Conservation (phyloP, 2,329 filamentous ascomycete genomes). For the Alternaria ventricosa region DNA sequence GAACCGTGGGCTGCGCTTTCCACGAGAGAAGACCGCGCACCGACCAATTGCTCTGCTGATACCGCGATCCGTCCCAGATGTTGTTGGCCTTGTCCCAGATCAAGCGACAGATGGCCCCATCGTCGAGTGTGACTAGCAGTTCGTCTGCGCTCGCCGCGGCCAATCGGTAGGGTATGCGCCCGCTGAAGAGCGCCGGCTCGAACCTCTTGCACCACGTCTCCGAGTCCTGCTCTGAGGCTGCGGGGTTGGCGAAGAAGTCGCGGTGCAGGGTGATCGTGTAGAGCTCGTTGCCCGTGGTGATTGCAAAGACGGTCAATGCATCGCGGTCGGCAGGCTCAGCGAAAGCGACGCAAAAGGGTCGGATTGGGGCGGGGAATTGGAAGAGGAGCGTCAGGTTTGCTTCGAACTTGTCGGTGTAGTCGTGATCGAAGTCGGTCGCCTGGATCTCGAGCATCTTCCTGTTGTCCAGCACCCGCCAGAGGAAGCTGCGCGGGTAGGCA, state of each 20-base stretch:
- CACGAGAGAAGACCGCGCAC: slow-evolving; percentile 67
- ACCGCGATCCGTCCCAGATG: slow-evolving; percentile 73
- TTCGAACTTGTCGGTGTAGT: slow-evolving; percentile 67
- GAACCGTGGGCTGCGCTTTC: slow-evolving; percentile 68
- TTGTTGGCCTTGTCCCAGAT: slow-evolving; percentile 38
- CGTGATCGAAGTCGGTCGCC: slow-evolving; percentile 77
- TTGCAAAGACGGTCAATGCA: slow-evolving; percentile 76
- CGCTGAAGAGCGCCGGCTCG: slow-evolving; percentile 73
- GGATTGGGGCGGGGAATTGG: slow-evolving; percentile 75
- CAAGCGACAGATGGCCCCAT: slow-evolving; percentile 76
- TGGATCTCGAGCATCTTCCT: slow-evolving; percentile 82
- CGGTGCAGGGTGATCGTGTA: slow-evolving; percentile 84
- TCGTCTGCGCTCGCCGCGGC: slow-evolving; percentile 75
- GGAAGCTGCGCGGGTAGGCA: slow-evolving; percentile 79
- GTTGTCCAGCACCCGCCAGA: slow-evolving; percentile 88
- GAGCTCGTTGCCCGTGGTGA: slow-evolving; percentile 79
- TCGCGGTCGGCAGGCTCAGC: slow-evolving; percentile 81
- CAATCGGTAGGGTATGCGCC: slow-evolving; percentile 81
- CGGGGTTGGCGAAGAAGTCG: slow-evolving; percentile 77
- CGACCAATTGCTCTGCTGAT: slow-evolving; percentile 77
- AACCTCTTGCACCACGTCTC: slow-evolving; percentile 78
- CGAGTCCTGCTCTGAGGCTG: slow-evolving; percentile 74
- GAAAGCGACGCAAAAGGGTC: slow-evolving; percentile 79
- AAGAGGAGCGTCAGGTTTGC: slow-evolving; percentile 79
- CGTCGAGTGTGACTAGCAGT: slow-evolving; percentile 79